Evolutionary conservation across 2,329 filamentous ascomycete genomes (phyloP).

Genomic region (Ophiocordyceps camponoti-leonardi): DNA sequence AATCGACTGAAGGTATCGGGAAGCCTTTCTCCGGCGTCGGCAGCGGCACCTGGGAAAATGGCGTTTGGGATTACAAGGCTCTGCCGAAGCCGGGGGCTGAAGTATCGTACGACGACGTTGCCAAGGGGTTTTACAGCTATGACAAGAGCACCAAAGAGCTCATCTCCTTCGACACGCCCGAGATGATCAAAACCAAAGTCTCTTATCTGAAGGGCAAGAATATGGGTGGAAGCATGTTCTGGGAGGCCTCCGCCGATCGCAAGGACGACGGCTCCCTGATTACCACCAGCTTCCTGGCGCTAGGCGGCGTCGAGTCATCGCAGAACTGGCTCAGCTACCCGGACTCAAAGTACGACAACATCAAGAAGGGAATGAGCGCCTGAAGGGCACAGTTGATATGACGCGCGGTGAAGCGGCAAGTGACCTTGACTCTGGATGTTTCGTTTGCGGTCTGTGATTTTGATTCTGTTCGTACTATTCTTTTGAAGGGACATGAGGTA

Average conservation of each 20-base stretch:
- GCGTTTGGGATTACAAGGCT: slow-evolving; percentile 68
- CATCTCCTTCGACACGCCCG: slow-evolving; percentile 54
- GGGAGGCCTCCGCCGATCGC: slow-evolving; percentile 60
- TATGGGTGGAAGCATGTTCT: slow-evolving; percentile 71
- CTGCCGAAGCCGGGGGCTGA: slow-evolving; percentile 45
- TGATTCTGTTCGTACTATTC: too few relatives aligned
- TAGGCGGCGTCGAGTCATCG: slow-evolving; percentile 22
- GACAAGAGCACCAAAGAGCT: slow-evolving; percentile 41
- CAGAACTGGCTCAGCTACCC: slow-evolving; percentile 36
- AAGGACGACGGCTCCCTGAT: slow-evolving; percentile 43
- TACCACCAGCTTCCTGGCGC: slow-evolving; percentile 23
- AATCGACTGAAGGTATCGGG: slow-evolving; percentile 44
- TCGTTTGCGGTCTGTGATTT: too few relatives aligned
- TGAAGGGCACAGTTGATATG: neutral
- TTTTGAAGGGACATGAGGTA: too few relatives aligned
- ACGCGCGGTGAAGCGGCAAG: neutral
- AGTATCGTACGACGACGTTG: slow-evolving; percentile 37
- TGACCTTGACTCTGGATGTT: neutral
- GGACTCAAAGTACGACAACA: slow-evolving; percentile 36
- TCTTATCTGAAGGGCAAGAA: slow-evolving; percentile 42
- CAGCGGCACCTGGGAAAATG: slow-evolving; percentile 52
- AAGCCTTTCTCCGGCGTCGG: slow-evolving; percentile 46
- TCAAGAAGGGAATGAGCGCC: slow-evolving; percentile 15
- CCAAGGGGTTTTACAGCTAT: slow-evolving; percentile 55
- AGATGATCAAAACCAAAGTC: slow-evolving; percentile 43